Conservation (phyloP, 2,329 filamentous ascomycete species). For the Fusarium brevicatenulatum region DNA sequence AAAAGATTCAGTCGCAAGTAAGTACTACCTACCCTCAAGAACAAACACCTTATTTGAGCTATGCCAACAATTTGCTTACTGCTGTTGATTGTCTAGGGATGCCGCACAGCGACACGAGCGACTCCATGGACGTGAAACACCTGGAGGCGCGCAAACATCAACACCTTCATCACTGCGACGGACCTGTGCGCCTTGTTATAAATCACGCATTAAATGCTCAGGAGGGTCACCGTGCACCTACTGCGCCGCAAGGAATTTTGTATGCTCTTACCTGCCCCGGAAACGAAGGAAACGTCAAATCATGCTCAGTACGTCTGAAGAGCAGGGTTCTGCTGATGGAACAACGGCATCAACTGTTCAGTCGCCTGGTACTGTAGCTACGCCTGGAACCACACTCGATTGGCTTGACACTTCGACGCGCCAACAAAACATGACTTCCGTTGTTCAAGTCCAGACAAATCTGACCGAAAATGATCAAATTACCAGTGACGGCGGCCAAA, state of each 20-base stretch:
- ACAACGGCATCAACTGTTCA: not conserved
- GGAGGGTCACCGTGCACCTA: not conserved
- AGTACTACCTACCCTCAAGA: fast-evolving
- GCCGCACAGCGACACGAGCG: not conserved
- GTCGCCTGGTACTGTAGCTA: not conserved
- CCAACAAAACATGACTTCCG: not conserved
- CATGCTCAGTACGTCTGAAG: not conserved
- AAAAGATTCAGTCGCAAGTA: not conserved
- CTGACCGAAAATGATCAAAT: not conserved
- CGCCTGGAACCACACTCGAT: not conserved
- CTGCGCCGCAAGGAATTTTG: not conserved
- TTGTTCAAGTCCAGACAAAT: not conserved
- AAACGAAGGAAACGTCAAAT: not conserved
- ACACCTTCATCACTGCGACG: not conserved
- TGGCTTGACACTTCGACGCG: not conserved
- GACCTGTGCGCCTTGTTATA: not conserved
- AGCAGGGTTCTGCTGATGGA: not conserved
- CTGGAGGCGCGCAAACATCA: not conserved
- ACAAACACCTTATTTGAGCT: fast-evolving
- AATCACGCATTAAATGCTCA: not conserved
- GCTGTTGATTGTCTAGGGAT: fast-evolving
- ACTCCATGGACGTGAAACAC: not conserved
- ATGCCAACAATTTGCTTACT: not conserved
- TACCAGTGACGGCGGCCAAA: not conserved
- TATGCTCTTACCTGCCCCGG: not conserved